A percentile compares a stretch with the other conserved stretches of the same genome.
Evolutionary conservation across 495 filamentous ascomycete species (phyloP).

Genomic region (Podospora anserina): DNA sequence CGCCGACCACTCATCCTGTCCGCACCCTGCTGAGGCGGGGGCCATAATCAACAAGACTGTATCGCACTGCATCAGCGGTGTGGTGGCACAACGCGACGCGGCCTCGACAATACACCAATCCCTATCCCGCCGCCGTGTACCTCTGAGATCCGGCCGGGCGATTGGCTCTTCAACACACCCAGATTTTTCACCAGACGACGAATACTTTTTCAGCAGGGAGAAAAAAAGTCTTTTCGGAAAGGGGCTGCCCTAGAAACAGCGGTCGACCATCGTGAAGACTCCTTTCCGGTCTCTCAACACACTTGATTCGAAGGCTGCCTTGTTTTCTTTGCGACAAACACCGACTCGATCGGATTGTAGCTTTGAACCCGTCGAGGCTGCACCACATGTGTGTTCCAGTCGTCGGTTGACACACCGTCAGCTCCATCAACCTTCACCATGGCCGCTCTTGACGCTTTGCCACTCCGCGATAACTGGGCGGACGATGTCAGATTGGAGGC

Average conservation of each 20-base stretch:
- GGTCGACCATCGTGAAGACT: conserved; percentile 13
- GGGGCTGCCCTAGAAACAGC: conserved; percentile 21
- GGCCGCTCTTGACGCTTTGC: conserved; percentile 41
- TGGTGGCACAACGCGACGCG: conserved; percentile 32
- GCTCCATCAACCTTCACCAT: conserved; percentile 42
- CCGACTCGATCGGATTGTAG: conserved; percentile 10
- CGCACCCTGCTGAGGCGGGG: conserved; percentile 6
- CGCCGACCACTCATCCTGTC: conserved; percentile 25
- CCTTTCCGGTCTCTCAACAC: not conserved
- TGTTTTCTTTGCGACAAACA: not conserved
- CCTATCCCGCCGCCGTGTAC: conserved; percentile 24
- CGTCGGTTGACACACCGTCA: conserved; percentile 32
- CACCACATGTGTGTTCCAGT: conserved; percentile 45
- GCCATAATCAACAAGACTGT: not conserved
- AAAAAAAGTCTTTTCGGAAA: conserved; percentile 17
- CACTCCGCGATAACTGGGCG: conserved; percentile 33
- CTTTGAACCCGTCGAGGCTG: conserved; percentile 19
- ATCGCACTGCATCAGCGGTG: conserved; percentile 22
- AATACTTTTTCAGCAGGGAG: conserved; percentile 25
- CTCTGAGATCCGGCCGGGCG: conserved; percentile 25
- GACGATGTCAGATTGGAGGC: conserved; percentile 1
- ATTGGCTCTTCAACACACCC: conserved; percentile 31
- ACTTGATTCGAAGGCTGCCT: not conserved
- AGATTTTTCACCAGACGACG: conserved; percentile 23
- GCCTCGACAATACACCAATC: conserved; percentile 30